Percentiles rank a stretch among this genome's conserved stretches.
phyloP scores from a whole-genome alignment of 208 protist genomes.

The Kentomonas sorsogonicus region DNA sequence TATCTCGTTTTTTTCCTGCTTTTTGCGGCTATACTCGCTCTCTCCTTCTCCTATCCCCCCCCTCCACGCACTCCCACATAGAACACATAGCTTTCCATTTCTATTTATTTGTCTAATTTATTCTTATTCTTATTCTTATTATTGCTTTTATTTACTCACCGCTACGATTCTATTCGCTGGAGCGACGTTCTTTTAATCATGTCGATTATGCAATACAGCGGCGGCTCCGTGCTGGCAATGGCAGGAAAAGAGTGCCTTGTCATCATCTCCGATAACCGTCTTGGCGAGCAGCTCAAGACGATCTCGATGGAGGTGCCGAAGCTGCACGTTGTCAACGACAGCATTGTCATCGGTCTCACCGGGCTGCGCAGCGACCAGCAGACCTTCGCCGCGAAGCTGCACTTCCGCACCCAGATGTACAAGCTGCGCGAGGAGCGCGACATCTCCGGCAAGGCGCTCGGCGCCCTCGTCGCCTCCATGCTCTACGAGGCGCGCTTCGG shows the following conservation, averaged over 20 bases:
- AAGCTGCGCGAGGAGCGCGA: constrained; percentile 88
- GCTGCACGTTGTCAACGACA: constrained; percentile 93
- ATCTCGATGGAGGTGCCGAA: constrained; percentile 95
- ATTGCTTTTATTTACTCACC: constrained; percentile 7
- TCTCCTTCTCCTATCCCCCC: not conserved
- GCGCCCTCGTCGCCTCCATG: constrained; percentile 78
- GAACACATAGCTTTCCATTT: not conserved
- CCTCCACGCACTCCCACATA: not conserved
- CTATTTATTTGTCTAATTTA: not conserved
- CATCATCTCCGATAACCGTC: constrained; percentile 95
- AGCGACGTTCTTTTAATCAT: too few species aligned
- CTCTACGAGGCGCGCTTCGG: constrained; percentile 95
- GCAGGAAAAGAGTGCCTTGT: constrained; percentile 98
- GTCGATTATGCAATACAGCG: constrained; percentile 95
- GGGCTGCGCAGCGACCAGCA: constrained; percentile 96
- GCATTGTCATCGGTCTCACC: constrained; percentile 92
- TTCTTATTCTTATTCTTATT: not conserved
- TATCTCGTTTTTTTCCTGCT: too few species aligned
- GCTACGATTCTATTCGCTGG: too few species aligned
- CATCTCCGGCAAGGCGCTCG: constrained; percentile 82
- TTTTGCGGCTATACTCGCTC: constrained; percentile 1
- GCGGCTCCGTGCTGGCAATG: constrained; percentile 96
- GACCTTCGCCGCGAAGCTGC: constrained; percentile 90
- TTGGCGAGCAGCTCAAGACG: constrained; percentile 95
- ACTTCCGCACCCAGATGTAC: constrained; percentile 89